These are phyloP conservation scores for Debaryomyces subglobosus DNA, from an alignment of 1,139 yeast genomes.

Conservation along the genomic window DNA sequence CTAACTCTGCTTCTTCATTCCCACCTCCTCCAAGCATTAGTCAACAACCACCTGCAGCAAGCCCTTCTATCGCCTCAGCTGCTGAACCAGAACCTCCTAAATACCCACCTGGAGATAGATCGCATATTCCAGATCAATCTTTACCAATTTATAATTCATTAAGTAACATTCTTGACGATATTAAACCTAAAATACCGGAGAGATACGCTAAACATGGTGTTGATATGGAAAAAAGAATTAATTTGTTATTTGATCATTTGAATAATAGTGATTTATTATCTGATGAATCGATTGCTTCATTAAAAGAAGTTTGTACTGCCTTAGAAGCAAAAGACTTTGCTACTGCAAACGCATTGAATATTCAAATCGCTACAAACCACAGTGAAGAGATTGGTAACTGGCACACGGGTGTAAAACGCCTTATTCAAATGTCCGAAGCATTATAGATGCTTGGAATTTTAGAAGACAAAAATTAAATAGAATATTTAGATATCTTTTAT, in stretches of 20 bases:
- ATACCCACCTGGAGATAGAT: slow-evolving; percentile 71
- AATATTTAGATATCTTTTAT: slow-evolving; percentile 3
- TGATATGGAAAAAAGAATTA: slow-evolving; percentile 83
- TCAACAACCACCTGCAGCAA: slow-evolving; percentile 25
- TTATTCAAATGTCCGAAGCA: slow-evolving; percentile 75
- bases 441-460: slow-evolving; percentile 21
- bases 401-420: slow-evolving; percentile 90
- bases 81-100: slow-evolving; percentile 31
- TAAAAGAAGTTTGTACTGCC: slow-evolving; percentile 54
- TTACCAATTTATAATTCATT: slow-evolving; percentile 63
- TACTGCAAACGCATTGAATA: slow-evolving; percentile 59
- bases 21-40: slow-evolving; percentile 19
- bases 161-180: slow-evolving; percentile 55
- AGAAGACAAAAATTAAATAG: slow-evolving; percentile 1
- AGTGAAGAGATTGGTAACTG: slow-evolving; percentile 85
- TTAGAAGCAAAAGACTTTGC: slow-evolving; percentile 58
- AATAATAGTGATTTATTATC: slow-evolving; percentile 72
- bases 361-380: slow-evolving; percentile 65
- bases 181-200: slow-evolving; percentile 77
- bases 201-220: slow-evolving; percentile 71
- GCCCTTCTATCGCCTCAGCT: slow-evolving; percentile 26
- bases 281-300: slow-evolving; percentile 54
- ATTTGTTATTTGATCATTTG: slow-evolving; percentile 77
- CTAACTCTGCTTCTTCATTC: slow-evolving; percentile 23
- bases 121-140: slow-evolving; percentile 64